A percentile compares a stretch with the other conserved stretches of the same genome.
Evolutionary conservation across 345 rosid species (phyloP).

Genomic region (Aquilaria sinensis): DNA sequence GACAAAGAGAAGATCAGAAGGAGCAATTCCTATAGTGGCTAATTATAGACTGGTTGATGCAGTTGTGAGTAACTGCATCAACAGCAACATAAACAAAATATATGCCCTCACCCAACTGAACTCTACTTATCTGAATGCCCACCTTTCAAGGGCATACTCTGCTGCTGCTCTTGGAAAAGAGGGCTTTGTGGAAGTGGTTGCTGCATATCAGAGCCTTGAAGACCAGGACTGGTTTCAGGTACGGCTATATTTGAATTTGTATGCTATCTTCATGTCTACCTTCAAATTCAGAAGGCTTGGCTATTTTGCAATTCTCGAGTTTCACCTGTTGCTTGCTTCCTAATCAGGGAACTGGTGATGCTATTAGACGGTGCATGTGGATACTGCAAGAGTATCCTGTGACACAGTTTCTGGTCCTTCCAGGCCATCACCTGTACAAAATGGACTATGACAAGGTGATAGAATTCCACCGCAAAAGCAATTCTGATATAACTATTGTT

Average conservation of each 20-base stretch:
- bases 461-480: conserved; percentile 44
- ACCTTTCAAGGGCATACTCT: conserved; percentile 64
- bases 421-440: conserved; percentile 78
- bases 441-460: conserved; percentile 74
- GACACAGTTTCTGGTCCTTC: conserved; percentile 64
- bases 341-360: conserved; percentile 79
- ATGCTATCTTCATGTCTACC: background rate
- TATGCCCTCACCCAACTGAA: conserved; percentile 85
- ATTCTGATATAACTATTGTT: conserved; percentile 53
- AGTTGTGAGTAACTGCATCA: conserved; percentile 83
- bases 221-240: conserved; percentile 84
- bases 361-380: conserved; percentile 83
- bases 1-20: conserved; percentile 75
- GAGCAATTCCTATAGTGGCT: conserved; percentile 72
- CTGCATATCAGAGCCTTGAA: conserved; percentile 77
- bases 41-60: conserved; percentile 74
- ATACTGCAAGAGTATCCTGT: conserved; percentile 71
- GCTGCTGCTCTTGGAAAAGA: conserved; percentile 53
- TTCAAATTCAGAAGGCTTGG: background rate
- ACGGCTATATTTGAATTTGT: background rate
- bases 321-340: background rate
- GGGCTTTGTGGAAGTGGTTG: conserved; percentile 69
- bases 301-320: background rate
- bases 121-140: conserved; percentile 83
- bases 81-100: conserved; percentile 72